Base-by-base conservation (phyloP, 148 eudicot genomes). In the Vaccinium darrowii region DNA sequence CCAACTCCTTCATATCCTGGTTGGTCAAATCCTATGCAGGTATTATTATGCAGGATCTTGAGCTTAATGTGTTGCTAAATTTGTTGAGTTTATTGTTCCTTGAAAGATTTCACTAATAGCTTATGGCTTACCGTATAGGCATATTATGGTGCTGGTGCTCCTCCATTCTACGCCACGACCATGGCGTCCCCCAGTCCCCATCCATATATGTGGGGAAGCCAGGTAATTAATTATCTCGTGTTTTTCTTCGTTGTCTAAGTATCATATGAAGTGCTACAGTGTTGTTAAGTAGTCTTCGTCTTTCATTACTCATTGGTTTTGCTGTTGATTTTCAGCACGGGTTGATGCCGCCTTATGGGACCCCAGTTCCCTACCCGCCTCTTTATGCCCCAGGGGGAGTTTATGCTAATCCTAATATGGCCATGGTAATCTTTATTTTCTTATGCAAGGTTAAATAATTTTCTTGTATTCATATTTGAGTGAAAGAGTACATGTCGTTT, bases 1-100 rank as follows among this genome's bases (percentile, higher is more conserved):
- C 33, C 91, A 76, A 71, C 89, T 39, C 91, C 94, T 76, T 78
- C 92, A 78, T 94, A 91, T 89, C 92, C 96, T 83, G 96, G 94
- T 86, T 92, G 98, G 98, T 84, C 92, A 85, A 92, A 90, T 83
- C 86, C 95, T n/a, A 89, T 95, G 94, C 98, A 95, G 98, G 98
- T 80, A 94, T 78, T 82, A 81, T 77, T 30, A 53, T 62, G 8
- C 23, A 83, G 49, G 27, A 81, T 23, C 47, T 81, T 36, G 50
- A 5, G 52, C 43, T 50, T 11, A 30, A 57, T 56, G 58, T 83
- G 12, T 36, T 73, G 1, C 75, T 33, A 33, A 27, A 53, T 54
- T 58, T 83, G 53, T 56, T 72, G 39, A 69, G 74, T 33, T 39
- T 7, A 14, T 4, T 52, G 21, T 53, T 72, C 36, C 79, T 11